phyloP scores from a whole-genome alignment of 306 rosid genomes.

The Dryas octopetala region DNA sequence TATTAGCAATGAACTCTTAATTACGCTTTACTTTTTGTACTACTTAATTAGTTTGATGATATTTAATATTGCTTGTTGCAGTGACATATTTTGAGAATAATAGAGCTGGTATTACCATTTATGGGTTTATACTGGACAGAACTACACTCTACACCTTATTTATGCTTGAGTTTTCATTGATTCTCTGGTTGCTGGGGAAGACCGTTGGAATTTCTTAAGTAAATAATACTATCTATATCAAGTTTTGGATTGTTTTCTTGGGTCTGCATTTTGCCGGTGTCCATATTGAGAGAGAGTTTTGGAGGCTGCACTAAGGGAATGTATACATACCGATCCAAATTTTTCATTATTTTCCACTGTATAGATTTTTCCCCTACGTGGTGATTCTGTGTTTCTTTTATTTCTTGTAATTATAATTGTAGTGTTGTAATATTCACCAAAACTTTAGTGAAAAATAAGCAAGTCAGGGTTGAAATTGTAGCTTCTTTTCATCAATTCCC shows the following conservation, averaged over 20 bases:
- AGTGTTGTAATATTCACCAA: no score
- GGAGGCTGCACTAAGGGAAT: background rate
- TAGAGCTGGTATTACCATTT: constrained; percentile 78
- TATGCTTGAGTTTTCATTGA: constrained; percentile 69
- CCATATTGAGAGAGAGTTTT: background rate
- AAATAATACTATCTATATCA: background rate
- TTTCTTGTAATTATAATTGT: background rate
- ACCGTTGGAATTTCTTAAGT: constrained; percentile 59
- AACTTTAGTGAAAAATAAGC: no score
- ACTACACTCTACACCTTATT: constrained; percentile 75
- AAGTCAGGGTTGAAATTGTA: no score
- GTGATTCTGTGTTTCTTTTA: background rate
- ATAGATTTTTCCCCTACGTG: background rate
- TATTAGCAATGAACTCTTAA: no score
- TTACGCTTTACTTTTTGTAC: no score
- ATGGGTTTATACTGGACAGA: constrained; percentile 78
- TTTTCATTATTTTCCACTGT: background rate
- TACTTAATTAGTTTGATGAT: background rate
- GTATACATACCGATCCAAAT: background rate
- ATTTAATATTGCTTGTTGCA: constrained; percentile 24
- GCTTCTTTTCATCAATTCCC: no score
- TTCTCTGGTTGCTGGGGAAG: constrained; percentile 90
- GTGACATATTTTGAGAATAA: constrained; percentile 87
- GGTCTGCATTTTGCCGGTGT: background rate
- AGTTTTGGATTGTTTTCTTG: background rate